Conservation (phyloP, 2,329 filamentous ascomycete species). For the Fusarium pseudonygamai region DNA sequence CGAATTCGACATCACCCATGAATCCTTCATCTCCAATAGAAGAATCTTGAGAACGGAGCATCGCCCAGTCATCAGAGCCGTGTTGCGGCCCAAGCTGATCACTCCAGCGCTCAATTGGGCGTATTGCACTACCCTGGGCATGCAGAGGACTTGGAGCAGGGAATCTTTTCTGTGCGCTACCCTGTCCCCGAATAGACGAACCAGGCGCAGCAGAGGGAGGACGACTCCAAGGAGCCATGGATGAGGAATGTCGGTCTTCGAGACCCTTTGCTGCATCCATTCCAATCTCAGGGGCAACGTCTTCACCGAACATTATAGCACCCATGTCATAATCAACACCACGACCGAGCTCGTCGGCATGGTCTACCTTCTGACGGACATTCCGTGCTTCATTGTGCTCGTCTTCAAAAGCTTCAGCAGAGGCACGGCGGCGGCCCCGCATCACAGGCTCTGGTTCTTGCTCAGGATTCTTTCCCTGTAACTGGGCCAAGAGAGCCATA, state of each 20-base stretch:
- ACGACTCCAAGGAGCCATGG: conserved; percentile 63
- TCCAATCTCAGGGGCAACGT: conserved; percentile 69
- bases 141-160: conserved; percentile 52
- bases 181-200: conserved; percentile 55
- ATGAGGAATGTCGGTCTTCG: conserved; percentile 70
- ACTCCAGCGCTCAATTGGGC: conserved; percentile 59
- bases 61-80: conserved; percentile 47
- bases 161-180: conserved; percentile 49
- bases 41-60: conserved; percentile 44
- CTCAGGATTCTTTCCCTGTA: conserved; percentile 41
- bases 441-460: conserved; percentile 23
- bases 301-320: conserved; percentile 49
- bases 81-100: conserved; percentile 50
- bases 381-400: conserved; percentile 49
- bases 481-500: conserved; percentile 49
- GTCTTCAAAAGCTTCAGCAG: conserved; percentile 55
- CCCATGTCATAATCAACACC: conserved; percentile 41
- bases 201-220: conserved; percentile 56
- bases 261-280: conserved; percentile 73
- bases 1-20: conserved; percentile 27
- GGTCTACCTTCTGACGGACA: conserved; percentile 50
- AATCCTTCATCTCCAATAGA: conserved; percentile 43
- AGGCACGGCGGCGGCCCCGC: conserved; percentile 53
- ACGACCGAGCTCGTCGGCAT: conserved; percentile 44
- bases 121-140: conserved; percentile 48